Base-by-base conservation (phyloP, 2,329 filamentous ascomycete species). In the Colletotrichum karsti region DNA sequence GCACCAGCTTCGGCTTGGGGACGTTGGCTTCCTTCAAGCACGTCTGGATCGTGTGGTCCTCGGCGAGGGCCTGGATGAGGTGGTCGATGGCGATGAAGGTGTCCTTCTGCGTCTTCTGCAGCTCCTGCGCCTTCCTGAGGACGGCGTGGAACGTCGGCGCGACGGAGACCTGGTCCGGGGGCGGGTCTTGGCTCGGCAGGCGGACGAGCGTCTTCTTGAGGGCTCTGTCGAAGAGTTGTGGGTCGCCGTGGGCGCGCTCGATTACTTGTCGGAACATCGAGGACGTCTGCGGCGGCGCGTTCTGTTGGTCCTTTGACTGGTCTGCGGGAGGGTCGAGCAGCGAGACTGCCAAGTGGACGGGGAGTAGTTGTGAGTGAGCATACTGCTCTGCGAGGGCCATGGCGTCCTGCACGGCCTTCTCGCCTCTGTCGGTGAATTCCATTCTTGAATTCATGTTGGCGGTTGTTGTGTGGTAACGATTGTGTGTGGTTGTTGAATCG, bases 61-160 rank as follows among this genome's bases (percentile, higher is more conserved):
- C 94, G 12, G 91, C 88, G 22, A 98, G 85, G 2, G 93, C 91
- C 70, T 91, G 91, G 76, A 99, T 98, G 57, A 99, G 87, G 78
- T 99, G 96, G 80, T 98, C 96, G 67, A 98, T 91, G 42, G 95
- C 96, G 71, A 99, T 93, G 80, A 91, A 99, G 72, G 90, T 93
- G 78, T 99, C 96, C 75, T 98, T 98, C 76, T 99, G 96, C n/a
- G 95, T 94, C 83, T 97, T 97, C 74, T 97, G 95, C 61, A 99
- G 81, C 33, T 98, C 94, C 78, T 93, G 91, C 2, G 96, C 94
- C 73, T 93, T 90, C 73, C 94, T 89, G 57, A 99, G 86, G 64
- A 98, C 88, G 73, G 92, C 93, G 70, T 91, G 90, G 81, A 98
- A 95, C 8, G 90, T 85, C 1, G 94, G 94, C 10, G 95, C 91